Percentiles rank a stretch among this genome's conserved stretches.
Conservation (phyloP, 345 rosid species). For the Arabidopsis arenosa region DNA sequence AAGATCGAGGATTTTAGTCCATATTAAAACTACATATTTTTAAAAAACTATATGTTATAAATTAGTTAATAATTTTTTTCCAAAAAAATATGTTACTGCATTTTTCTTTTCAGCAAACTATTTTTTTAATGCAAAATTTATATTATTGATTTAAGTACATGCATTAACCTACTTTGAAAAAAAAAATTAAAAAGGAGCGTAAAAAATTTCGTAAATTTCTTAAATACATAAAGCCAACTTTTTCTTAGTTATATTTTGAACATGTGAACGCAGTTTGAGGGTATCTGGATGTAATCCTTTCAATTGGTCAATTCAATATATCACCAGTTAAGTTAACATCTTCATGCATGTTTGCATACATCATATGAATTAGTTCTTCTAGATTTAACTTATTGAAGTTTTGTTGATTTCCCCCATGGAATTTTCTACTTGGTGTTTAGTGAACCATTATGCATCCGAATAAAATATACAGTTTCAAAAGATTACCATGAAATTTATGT, state of each 20-base stretch:
- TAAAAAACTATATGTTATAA: background rate
- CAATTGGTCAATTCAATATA: background rate
- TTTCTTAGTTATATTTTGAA: background rate
- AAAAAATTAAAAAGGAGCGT: background rate
- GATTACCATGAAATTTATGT: background rate
- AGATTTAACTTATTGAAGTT: background rate
- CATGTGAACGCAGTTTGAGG: conserved; percentile 37
- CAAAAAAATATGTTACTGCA: background rate
- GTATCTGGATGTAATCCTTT: conserved; percentile 3
- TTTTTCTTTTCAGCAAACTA: too few relatives aligned
- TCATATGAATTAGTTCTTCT: conserved; percentile 24
- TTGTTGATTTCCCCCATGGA: background rate
- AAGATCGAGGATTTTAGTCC: background rate
- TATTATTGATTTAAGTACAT: background rate
- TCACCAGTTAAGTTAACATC: conserved; percentile 13
- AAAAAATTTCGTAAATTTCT: background rate
- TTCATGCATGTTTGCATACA: conserved; percentile 20
- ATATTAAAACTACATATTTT: background rate
- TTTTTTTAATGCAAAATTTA: too few relatives aligned
- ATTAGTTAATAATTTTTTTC: background rate
- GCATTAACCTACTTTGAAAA: background rate
- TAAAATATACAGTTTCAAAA: background rate
- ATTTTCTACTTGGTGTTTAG: conserved; percentile 13
- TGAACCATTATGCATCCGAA: background rate
- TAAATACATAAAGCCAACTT: background rate